A percentile compares a stretch with the other conserved stretches of the same genome.
phyloP scores from a whole-genome alignment of 495 filamentous ascomycete genomes.

The Ramalina peruviana region DNA sequence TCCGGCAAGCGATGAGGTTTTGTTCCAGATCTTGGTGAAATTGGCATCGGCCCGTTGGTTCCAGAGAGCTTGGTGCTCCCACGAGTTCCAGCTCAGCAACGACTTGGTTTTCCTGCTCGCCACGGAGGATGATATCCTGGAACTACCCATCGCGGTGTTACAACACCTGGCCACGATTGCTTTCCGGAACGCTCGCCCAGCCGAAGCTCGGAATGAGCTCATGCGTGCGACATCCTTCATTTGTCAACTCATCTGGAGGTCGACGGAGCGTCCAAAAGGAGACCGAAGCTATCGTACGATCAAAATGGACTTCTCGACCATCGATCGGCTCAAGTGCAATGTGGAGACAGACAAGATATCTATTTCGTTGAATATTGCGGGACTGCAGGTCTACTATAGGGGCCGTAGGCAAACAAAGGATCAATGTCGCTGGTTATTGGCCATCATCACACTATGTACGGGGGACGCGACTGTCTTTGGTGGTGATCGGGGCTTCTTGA shows the following conservation, averaged over 20 bases:
- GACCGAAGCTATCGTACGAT: no score
- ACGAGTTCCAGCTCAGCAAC: neutral
- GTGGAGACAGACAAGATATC: constrained; percentile 1
- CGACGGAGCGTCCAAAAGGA: no score
- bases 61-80: constrained; percentile 1
- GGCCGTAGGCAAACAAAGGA: neutral
- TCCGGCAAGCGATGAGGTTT: no score
- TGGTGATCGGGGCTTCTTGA: neutral
- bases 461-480: constrained; percentile 3
- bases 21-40: neutral
- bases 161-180: neutral
- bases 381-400: neutral
- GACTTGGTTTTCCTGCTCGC: neutral
- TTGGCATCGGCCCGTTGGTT: constrained; percentile 3
- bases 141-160: neutral
- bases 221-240: no score
- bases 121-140: neutral
- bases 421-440: neutral
- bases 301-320: no score
- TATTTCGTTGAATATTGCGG: neutral
- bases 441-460: neutral
- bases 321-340: neutral
- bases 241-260: no score
- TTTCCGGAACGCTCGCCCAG: neutral
- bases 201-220: neutral